Conservation (phyloP, 78 protist genomes). For the Dictyostelium citrinum region DNA sequence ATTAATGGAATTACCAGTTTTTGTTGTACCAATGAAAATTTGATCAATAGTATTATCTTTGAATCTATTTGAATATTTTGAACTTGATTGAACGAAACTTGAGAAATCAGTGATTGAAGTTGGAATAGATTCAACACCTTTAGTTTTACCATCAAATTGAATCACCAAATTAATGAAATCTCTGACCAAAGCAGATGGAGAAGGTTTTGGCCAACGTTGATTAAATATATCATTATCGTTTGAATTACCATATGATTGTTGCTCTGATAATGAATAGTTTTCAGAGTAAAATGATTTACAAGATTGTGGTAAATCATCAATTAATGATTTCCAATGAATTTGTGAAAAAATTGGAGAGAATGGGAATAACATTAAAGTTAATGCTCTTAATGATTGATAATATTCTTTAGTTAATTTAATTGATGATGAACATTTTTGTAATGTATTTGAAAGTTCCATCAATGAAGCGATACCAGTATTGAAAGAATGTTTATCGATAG, state of each 20-base stretch:
- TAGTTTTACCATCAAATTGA: constrained; percentile 55
- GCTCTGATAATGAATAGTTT: not conserved
- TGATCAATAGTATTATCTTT: not conserved
- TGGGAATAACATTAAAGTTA: constrained; percentile 64
- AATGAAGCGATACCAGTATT: constrained; percentile 79
- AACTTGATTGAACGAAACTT: not conserved
- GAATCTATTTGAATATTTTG: not conserved
- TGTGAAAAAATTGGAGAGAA: constrained; percentile 80
- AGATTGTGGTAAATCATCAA: not conserved
- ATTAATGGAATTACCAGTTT: constrained; percentile 47
- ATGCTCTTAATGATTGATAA: not conserved
- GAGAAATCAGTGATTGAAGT: not conserved
- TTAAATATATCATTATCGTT: not conserved
- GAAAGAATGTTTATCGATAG: constrained; percentile 52
- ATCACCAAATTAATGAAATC: constrained; percentile 17
- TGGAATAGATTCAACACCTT: constrained; percentile 10
- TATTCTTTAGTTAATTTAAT: not conserved
- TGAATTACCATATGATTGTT: constrained; percentile 4
- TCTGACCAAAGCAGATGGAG: not conserved
- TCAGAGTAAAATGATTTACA: not conserved
- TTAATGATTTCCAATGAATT: constrained; percentile 53
- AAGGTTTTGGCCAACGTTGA: constrained; percentile 45
- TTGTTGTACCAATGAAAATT: constrained; percentile 37
- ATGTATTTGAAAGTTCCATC: constrained; percentile 72
- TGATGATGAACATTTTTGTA: not conserved